Base-by-base conservation (phyloP, 306 rosid species). In the Acacia melanoxylon region DNA sequence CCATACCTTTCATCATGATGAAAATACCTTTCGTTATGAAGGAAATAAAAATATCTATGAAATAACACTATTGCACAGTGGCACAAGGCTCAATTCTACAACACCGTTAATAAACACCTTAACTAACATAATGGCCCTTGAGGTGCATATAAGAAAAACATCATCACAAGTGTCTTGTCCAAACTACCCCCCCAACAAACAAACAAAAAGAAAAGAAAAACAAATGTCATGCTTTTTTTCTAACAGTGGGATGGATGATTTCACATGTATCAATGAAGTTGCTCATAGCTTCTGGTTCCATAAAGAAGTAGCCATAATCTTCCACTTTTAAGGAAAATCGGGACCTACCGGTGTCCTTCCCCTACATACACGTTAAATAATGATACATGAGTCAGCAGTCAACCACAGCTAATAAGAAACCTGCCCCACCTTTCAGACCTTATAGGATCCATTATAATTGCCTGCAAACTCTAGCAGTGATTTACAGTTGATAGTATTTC, bases 1-100 rank as follows among this genome's bases (percentile, higher is more conserved):
- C 94, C 98, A 75, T 92, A 95, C 90, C 99, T 58, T 58, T 58
- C 0, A 58, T n/a, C n/a, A n/a, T n/a, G n/a, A n/a, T n/a, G n/a
- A 19, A 19, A 56, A 75, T 91, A 93, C 90, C 98, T 93, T 65
- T 82, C 83, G 87, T 82, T 74, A 33, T 5, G 19, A 49, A 79
- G 59, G 37, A 52, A 79, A 77, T 78, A 31, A 10, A 76, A 33
- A 59, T 35, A 35, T 35, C 40, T 4, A 35, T 35, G 5, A 35
- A 42, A 10, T 74, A 31, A 63, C 27, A 19, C 52, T 46, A 62
- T 33, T 19, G 61, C 24, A 52, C 20, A 22, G 2, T 29, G 2
- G 31, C 31, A 29, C 31, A 29, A n/a, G 4, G 27, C 62, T 54
- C 62, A n/a, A 54, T 29, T 54, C 11, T 20, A 54, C 27, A 20